phyloP scores from a whole-genome alignment of 2,329 filamentous ascomycete species.

The Exophiala alcalophila region DNA sequence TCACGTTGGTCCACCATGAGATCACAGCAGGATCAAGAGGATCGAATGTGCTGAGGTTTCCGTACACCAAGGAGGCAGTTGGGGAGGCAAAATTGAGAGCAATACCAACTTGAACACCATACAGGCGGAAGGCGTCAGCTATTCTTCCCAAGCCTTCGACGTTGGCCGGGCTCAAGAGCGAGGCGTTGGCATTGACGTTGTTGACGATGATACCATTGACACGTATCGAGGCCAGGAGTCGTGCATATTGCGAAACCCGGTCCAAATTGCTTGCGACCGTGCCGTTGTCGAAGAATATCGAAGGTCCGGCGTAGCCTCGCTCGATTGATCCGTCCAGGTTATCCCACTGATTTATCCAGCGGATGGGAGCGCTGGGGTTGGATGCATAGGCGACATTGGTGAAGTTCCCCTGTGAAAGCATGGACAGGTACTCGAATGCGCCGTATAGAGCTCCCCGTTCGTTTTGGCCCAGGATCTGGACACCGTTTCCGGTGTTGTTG shows the following conservation, averaged over 20 bases:
- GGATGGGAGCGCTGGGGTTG: slow-evolving; percentile 59
- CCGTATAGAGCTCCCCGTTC: slow-evolving; percentile 68
- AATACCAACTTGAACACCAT: slow-evolving; percentile 63
- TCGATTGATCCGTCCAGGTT: slow-evolving; percentile 64
- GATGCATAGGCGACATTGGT: slow-evolving; percentile 48
- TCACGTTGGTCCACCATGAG: slow-evolving; percentile 61
- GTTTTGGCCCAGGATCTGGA: slow-evolving; percentile 61
- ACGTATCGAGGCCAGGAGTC: slow-evolving; percentile 63
- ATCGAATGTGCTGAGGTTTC: slow-evolving; percentile 61
- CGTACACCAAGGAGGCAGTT: slow-evolving; percentile 42
- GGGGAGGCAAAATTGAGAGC: slow-evolving; percentile 69
- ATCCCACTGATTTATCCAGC: slow-evolving; percentile 73
- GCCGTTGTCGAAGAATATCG: slow-evolving; percentile 65
- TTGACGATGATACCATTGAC: slow-evolving; percentile 67
- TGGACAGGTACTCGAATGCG: slow-evolving; percentile 65
- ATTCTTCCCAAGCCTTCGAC: slow-evolving; percentile 61
- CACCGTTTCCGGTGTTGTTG: slow-evolving; percentile 37
- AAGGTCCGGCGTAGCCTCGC: slow-evolving; percentile 64
- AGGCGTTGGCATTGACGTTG: slow-evolving; percentile 68
- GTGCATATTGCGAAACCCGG: slow-evolving; percentile 61
- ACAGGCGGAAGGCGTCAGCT: slow-evolving; percentile 64
- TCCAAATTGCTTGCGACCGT: slow-evolving; percentile 57
- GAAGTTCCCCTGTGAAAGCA: slow-evolving; percentile 60
- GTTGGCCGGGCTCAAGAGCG: slow-evolving; percentile 55
- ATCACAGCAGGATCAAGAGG: slow-evolving; percentile 61